phyloP scores from a whole-genome alignment of 2,329 filamentous ascomycete species.

The Stagonosporopsis vannaccii region DNA sequence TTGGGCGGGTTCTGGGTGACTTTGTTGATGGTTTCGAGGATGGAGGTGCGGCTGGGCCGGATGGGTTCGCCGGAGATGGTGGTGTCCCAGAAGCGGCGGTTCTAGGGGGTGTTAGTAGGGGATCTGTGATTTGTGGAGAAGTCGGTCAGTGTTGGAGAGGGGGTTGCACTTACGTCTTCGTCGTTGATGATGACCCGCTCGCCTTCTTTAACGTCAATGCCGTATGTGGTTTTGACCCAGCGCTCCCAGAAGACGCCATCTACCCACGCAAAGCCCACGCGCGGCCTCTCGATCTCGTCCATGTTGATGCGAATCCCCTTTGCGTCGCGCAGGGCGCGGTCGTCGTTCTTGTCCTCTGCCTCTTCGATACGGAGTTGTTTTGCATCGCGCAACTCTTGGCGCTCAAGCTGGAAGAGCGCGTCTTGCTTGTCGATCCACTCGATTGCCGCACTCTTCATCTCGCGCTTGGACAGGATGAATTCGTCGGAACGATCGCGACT shows the following conservation, averaged over 20 bases:
- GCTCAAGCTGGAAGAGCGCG: conserved; percentile 87
- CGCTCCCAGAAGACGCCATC: conserved; percentile 97
- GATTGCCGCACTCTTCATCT: conserved; percentile 93
- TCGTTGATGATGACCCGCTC: conserved; percentile 97
- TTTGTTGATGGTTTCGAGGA: conserved; percentile 83
- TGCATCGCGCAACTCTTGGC: conserved; percentile 89
- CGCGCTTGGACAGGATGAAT: conserved; percentile 78
- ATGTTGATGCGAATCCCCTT: conserved; percentile 94
- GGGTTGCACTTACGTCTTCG: conserved; percentile 87
- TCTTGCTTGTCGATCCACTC: conserved; percentile 99
- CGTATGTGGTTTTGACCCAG: conserved; percentile 95
- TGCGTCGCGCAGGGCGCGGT: conserved; percentile 82
- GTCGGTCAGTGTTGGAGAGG: neutral
- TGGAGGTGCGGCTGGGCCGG: conserved; percentile 85
- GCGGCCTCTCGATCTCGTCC: conserved; percentile 83
- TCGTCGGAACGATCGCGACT: conserved; percentile 80
- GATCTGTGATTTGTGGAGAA: neutral
- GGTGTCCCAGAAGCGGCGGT: conserved; percentile 92
- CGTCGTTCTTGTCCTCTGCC: conserved; percentile 89
- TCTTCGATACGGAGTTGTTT: conserved; percentile 97
- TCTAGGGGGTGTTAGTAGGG: conserved; percentile 58
- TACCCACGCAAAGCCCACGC: conserved; percentile 96
- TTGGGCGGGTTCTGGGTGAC: conserved; percentile 72
- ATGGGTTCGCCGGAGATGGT: conserved; percentile 91
- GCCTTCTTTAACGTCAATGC: conserved; percentile 82